Base-by-base conservation (phyloP, 164 flowering plant genomes). In the Hamamelis virginiana region DNA sequence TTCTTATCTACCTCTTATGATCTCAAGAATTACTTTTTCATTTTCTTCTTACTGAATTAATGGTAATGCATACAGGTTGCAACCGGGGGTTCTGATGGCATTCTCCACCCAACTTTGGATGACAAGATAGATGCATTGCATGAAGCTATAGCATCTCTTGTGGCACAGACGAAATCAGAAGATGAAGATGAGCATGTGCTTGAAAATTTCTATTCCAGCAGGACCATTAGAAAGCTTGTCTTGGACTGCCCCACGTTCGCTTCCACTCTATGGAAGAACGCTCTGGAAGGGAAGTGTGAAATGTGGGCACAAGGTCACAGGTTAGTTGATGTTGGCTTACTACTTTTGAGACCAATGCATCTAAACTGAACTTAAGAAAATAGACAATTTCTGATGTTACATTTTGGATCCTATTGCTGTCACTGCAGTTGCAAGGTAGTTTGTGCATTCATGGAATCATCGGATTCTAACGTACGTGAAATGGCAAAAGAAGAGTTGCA, bases 231-330 rank as follows among this genome's bases (percentile, higher is more conserved):
- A 73, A 93, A 89, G 74, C 77, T 96, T 55, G 74, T 91, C 44
- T 72, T 96, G 80, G 94, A 93, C 62, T 87, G 86, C 75, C 87
- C 98, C 21, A 25, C 78, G 21, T 96, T 96, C 76, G 98, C 99
- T 38, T 51, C 82, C 59, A 81, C 81, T 43, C 69, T 91, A 13
- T 96, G 97, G 97, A 83, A 79, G 65, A 72, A 44, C 43, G 97
- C 98, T 50, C 76, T 96, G 19, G 43, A 81, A 76, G 98, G 97
- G 68, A 96, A 86, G 16, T 82, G 81, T 67, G 66, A 78, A 70
- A 55, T 53, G 25, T 96, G 96, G 98, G 90, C 92, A 21, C 75
- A 84, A 68, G 99, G 97, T 64, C 96, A 92, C 91, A 90, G 99
- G 99, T 95, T 65, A 57, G 83, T 13, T 9, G n/a, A 21, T 57